phyloP scores from a whole-genome alignment of 305 asterid genomes.

The Solanum hybrid region DNA sequence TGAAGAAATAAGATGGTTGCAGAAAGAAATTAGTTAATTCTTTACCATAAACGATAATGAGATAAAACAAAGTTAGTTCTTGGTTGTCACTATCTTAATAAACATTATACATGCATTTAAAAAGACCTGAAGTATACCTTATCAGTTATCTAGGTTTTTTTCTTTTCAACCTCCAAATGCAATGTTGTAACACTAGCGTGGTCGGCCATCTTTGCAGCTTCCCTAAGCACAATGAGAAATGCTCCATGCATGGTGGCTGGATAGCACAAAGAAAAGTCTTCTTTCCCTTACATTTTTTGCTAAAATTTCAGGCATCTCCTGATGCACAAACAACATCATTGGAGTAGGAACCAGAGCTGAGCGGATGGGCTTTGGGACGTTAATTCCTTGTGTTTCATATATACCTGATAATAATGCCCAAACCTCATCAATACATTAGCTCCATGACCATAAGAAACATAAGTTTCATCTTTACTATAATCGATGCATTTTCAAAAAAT shows the following conservation, averaged over 20 bases:
- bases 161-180: not conserved
- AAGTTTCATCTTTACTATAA: not conserved
- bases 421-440: not conserved
- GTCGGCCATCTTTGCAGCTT: not conserved
- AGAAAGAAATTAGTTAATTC: not conserved
- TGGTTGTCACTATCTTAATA: not conserved
- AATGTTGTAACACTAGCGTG: too few species aligned
- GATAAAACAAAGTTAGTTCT: not conserved
- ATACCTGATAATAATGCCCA: not conserved
- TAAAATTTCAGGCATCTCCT: constrained; percentile 28
- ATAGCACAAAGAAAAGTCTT: not conserved
- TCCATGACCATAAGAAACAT: not conserved
- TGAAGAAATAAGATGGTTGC: too few species aligned
- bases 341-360: not conserved
- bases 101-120: not conserved
- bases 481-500: not conserved
- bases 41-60: not conserved
- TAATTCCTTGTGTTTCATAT: not conserved
- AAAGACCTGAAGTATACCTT: not conserved
- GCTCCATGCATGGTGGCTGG: not conserved
- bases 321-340: not conserved
- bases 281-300: not conserved
- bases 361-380: not conserved
- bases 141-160: not conserved
- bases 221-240: not conserved